Base-by-base conservation (phyloP, 2,329 filamentous ascomycete genomes). In the Mycosphaerella arachidis region DNA sequence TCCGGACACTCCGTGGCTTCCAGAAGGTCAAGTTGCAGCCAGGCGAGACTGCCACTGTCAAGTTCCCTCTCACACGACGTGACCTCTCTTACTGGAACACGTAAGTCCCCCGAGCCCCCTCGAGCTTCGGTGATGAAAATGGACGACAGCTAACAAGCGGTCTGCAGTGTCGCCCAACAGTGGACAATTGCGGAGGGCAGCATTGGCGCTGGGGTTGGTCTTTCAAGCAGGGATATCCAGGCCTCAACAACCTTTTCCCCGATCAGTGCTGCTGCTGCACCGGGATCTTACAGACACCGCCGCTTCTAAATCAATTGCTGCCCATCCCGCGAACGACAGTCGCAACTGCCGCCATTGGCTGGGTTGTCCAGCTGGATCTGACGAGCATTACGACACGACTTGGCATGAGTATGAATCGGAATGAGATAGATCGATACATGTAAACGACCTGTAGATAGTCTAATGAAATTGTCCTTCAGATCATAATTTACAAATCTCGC, bases 21-120 rank as follows among this genome's bases (percentile, higher is more conserved):
- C 74, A 78, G 35, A 79, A 79, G 64, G 56, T 66, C 43, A 43
- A 50, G 6, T 58, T 71, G 16, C 50, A 65, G 53, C 59, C 67
- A 0, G 68, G 69, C 37, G 58, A 67, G 64, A 63, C 51, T 6
- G 58, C 56, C 7, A 53, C 61, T 9, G 65, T 66, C 3, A 63
- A 57, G 1, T 68, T 68, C 31, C 43, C 58, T 9, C 57, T 68
- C 13, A 60, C 58, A 1, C 54, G 66, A 24, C 37, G 66, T 4
- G 66, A 68, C 18, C 59, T 68, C 37, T 66, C 63, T 10, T 61
- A 62, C 48, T 68, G 66, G 66, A 48, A 65, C 35, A 53, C 63
- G 75, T 61, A 82, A 80, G 2, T 82, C 75, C 6, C 71, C 71
- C 56, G 56, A n/a, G 1, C 3, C 24, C 24, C 27, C 10, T 30